These are phyloP conservation scores for Coelastrella sp. DNA, from an alignment of 139 green algal genomes.

Conservation along the genomic window DNA sequence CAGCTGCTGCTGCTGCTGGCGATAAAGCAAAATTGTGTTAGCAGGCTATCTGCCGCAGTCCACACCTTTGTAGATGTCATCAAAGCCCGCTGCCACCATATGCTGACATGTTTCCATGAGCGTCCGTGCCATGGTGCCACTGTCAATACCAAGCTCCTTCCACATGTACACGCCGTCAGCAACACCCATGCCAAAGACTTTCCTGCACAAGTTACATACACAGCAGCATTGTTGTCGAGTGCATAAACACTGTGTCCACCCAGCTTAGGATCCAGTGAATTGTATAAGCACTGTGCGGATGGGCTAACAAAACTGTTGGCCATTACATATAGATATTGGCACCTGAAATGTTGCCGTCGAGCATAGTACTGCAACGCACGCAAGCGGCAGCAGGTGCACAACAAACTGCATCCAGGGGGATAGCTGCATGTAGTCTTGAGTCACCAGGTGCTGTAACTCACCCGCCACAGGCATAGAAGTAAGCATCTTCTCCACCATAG, in stretches of 20 bases:
- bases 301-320: too few relatives aligned
- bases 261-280: too few relatives aligned
- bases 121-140: slow-evolving; percentile 76
- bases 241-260: too few relatives aligned
- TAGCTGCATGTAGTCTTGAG: too few relatives aligned
- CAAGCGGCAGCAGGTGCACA: too few relatives aligned
- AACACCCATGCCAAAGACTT: slow-evolving; percentile 89
- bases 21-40: too few relatives aligned
- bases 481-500: slow-evolving; percentile 91
- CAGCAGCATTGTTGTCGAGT: too few relatives aligned
- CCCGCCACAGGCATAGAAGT: slow-evolving; percentile 77
- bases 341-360: too few relatives aligned
- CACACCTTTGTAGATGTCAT: slow-evolving; percentile 65
- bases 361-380: too few relatives aligned
- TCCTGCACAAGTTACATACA: slow-evolving; percentile 65
- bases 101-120: slow-evolving; percentile 78
- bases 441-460: slow-evolving; percentile 48
- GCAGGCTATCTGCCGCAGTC: too few relatives aligned
- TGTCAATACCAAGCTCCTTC: slow-evolving; percentile 90
- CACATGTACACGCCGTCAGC: slow-evolving; percentile 96
- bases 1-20: neutral
- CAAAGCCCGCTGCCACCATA: slow-evolving; percentile 66
- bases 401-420: neutral
- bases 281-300: too few relatives aligned
- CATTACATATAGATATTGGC: too few relatives aligned